Evolutionary conservation across 805 yeast species (phyloP).

Genomic region (Saccharomycodes ludwigii): DNA sequence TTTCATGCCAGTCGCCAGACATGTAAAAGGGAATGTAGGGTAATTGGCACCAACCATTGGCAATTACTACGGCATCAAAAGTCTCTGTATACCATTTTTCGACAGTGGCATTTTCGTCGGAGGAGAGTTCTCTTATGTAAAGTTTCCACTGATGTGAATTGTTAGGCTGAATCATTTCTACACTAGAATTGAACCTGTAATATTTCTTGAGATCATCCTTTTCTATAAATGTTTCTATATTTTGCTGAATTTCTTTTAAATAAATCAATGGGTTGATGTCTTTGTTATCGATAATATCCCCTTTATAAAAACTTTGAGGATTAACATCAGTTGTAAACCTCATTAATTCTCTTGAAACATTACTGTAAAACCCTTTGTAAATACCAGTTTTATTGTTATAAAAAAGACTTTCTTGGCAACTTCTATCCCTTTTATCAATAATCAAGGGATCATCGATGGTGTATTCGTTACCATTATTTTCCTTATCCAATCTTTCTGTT

Average conservation of each 20-base stretch:
- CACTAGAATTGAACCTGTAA: conserved; percentile 9
- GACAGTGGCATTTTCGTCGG: conserved; percentile 24
- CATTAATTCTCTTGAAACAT: conserved; percentile 12
- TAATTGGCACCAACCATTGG: conserved; percentile 30
- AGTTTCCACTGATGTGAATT: no score
- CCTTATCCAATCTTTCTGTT: no score
- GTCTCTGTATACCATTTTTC: conserved; percentile 27
- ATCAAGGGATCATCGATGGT: conserved; percentile 9
- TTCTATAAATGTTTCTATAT: conserved; percentile 5
- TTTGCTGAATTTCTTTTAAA: conserved; percentile 6
- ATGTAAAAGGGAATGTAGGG: conserved; percentile 26
- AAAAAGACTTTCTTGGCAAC: conserved; percentile 9
- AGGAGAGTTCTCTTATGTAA: conserved; percentile 11
- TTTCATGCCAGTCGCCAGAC: conserved; percentile 9
- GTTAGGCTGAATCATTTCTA: no score
- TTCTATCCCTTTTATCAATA: conserved; percentile 3
- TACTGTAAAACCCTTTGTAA: conserved; percentile 10
- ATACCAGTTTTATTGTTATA: conserved; percentile 11
- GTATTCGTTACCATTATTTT: no score
- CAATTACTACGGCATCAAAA: conserved; percentile 28
- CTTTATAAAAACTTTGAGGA: conserved; percentile 3
- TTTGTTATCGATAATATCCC: conserved; percentile 3
- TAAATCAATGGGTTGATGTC: conserved; percentile 9
- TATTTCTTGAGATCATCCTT: conserved; percentile 3
- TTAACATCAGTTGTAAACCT: conserved; percentile 8